Evolutionary conservation across 2,329 filamentous ascomycete species (phyloP), one percentile per base, ranked within the genome.

Genomic region (Aspergillus sp.): DNA sequence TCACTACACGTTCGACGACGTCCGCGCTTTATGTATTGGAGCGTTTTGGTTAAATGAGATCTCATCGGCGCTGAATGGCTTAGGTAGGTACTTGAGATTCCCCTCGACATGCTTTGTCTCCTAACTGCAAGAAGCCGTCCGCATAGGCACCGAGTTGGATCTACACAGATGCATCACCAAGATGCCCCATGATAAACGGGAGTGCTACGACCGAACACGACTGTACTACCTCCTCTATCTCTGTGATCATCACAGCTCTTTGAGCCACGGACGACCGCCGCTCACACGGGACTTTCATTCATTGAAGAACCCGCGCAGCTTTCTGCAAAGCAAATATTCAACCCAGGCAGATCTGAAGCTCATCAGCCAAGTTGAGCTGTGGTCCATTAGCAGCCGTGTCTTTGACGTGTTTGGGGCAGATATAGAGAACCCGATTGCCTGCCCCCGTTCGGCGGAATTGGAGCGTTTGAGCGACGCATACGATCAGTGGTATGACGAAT

Each of bases 181-280:
- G 55, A 59, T 45, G 19, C 43, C 43, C 8, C 43, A 65, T 22
- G 45, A 63, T 2, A 59, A 60, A 7, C 56, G 56, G 13, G 58
- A 60, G 13, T 54, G 60, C 4, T 55, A 65, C 33, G 44, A 60
- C 2, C 60, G 59, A 48, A 55, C 63, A 16, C 59, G 68, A 33
- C 53, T 70, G 8, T 62, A 69, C 24, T 71, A 69, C 49, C 51
- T 68, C 13, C 61, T 71, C 16, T 71, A 70, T 49, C 64, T 70
- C 30, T 70, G 67, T 47, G 68, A 70, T 47, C 68, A 70, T 50
- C 68, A 71, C 55, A 63, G 70, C 22, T 70, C 66, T 0, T 59
- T 71, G 20, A 59, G 66, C 16, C 70, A 70, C 43, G 67, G 68
- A 44, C 58, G 68, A 45, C 66, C 66, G 16, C 67, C 67, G 8